Evolutionary conservation across 169 alveolate genomes (phyloP).

Genomic region (Plasmodium cynomolgi): DNA sequence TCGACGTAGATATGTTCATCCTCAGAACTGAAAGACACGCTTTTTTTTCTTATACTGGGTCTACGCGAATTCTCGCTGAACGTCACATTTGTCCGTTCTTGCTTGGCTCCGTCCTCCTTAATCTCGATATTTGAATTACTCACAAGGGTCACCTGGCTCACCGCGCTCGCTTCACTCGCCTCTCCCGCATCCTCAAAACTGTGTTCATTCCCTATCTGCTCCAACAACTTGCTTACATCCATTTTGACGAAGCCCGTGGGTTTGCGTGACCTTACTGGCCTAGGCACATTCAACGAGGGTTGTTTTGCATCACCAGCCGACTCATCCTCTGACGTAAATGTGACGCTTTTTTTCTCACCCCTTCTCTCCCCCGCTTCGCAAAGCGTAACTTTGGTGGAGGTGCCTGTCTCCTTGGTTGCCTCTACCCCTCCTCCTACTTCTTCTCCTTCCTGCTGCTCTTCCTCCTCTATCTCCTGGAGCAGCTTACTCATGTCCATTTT

Average conservation of each 20-base stretch:
- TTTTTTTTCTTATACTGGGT: background rate
- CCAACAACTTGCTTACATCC: slow-evolving; percentile 15
- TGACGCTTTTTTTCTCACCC: slow-evolving; percentile 3
- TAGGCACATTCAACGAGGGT: background rate
- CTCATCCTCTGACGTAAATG: slow-evolving; percentile 10
- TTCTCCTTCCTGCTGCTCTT: background rate
- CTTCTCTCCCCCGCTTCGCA: background rate
- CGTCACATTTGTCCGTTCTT: background rate
- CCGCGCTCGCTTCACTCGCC: background rate
- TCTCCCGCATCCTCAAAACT: background rate
- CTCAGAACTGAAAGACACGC: slow-evolving; percentile 35
- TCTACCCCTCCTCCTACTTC: background rate
- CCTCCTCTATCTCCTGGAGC: slow-evolving; percentile 31
- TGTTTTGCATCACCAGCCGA: background rate
- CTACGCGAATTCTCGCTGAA: background rate
- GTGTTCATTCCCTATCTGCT: slow-evolving; percentile 44
- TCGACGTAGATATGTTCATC: slow-evolving; percentile 21
- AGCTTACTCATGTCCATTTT: slow-evolving; percentile 52
- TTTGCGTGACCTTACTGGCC: slow-evolving; percentile 43
- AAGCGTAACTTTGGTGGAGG: background rate
- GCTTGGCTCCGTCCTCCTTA: background rate
- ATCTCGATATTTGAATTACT: background rate
- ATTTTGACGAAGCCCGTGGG: slow-evolving; percentile 57
- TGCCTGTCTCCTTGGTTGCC: background rate
- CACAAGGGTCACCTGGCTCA: background rate